Percentiles rank a stretch among this genome's conserved stretches.
phyloP scores from a whole-genome alignment of 768 basidiomycete species.

The Termitomyces sp. region DNA sequence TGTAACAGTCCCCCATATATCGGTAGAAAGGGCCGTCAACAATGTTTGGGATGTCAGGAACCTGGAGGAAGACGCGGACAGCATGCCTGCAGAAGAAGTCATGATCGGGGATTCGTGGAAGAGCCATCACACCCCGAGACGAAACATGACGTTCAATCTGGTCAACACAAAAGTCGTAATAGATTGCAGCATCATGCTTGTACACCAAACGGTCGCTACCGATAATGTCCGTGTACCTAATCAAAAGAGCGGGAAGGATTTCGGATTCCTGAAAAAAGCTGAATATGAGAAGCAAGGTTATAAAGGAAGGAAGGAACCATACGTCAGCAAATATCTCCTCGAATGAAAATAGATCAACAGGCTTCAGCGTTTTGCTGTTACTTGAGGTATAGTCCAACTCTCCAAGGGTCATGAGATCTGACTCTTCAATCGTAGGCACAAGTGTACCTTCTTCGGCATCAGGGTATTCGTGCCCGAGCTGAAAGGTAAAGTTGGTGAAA shows the following conservation, averaged over 20 bases:
- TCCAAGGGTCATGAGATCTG: not conserved
- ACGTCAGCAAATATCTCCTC: constrained; percentile 6
- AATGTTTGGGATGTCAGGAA: constrained; percentile 3
- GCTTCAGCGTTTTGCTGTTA: not conserved
- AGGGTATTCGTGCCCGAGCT: not conserved
- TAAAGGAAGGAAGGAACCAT: not conserved
- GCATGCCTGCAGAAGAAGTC: constrained; percentile 10
- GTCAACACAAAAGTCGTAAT: constrained; percentile 10
- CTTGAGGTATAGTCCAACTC: not conserved
- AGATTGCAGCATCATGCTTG: constrained; percentile 9
- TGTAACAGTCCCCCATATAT: constrained; percentile 12
- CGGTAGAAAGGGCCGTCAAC: constrained; percentile 9
- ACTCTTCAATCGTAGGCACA: not conserved
- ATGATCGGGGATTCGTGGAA: constrained; percentile 1
- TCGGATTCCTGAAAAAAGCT: not conserved
- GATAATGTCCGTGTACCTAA: constrained; percentile 9
- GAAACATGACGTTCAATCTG: constrained; percentile 1
- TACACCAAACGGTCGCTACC: constrained; percentile 2
- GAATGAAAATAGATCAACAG: constrained; percentile 6
- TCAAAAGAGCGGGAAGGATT: constrained; percentile 9
- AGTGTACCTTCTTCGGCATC: not conserved
- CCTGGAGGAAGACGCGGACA: constrained; percentile 13
- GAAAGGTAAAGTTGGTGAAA: constrained; percentile 3
- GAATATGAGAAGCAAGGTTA: not conserved
- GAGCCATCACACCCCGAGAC: constrained; percentile 5